Evolutionary conservation across 2,329 filamentous ascomycete genomes (phyloP).

Genomic region (Cercospora sp.): DNA sequence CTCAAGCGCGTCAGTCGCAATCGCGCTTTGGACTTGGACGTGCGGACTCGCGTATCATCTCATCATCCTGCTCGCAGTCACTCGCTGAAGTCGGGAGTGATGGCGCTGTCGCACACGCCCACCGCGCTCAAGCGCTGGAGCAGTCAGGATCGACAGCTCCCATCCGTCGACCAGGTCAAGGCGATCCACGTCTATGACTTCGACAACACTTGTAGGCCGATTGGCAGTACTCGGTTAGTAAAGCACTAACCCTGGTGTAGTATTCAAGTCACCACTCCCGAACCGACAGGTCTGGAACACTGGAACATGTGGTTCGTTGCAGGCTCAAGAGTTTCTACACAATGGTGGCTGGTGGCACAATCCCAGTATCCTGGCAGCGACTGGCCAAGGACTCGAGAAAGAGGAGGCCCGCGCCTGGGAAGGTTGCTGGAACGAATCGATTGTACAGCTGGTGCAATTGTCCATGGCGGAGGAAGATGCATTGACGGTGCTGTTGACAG

Average conservation of each 20-base stretch:
- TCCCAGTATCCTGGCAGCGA: conserved; percentile 77
- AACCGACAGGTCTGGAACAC: conserved; percentile 86
- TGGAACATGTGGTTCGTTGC: conserved; percentile 72
- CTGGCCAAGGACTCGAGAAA: conserved; percentile 75
- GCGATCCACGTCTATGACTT: conserved; percentile 94
- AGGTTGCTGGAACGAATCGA: conserved; percentile 95
- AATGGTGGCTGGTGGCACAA: conserved; percentile 91
- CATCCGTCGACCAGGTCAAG: conserved; percentile 69
- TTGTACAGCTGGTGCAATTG: conserved; percentile 73
- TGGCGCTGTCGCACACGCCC: conserved; percentile 52
- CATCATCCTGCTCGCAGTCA: neutral
- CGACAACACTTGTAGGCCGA: conserved; percentile 79
- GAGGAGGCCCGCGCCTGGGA: conserved; percentile 85
- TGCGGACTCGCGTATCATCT: neutral
- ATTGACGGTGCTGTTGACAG: conserved; percentile 82
- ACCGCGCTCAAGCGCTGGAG: conserved; percentile 85
- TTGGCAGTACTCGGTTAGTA: neutral
- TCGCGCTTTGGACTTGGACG: neutral
- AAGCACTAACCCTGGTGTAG: conserved; percentile 46
- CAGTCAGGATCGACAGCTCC: conserved; percentile 69
- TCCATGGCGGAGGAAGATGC: conserved; percentile 83
- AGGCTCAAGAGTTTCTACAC: conserved; percentile 71
- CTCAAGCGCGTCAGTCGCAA: neutral
- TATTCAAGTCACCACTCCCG: conserved; percentile 88
- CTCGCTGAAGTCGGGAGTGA: neutral